phyloP scores from a whole-genome alignment of 257 asterid species.

The Euphrasia confusa region DNA sequence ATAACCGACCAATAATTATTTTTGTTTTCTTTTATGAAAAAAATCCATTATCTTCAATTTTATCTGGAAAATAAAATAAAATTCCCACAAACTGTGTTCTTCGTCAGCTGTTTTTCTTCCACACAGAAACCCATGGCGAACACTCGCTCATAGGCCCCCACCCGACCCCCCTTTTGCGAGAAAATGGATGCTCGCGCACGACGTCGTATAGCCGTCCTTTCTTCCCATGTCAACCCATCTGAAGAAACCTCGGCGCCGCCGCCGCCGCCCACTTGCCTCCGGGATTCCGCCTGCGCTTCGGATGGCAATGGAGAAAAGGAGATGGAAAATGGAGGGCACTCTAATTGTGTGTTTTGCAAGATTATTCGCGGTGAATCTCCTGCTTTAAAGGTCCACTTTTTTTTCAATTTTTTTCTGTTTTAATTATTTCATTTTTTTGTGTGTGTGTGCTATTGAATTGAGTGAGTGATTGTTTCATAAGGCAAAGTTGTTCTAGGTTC shows the following conservation, averaged over 20 bases:
- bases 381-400: constrained; percentile 53
- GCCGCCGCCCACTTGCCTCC: constrained; percentile 28
- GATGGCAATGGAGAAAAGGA: constrained; percentile 26
- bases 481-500: no score
- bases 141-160: constrained; percentile 15
- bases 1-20: constrained; percentile 1
- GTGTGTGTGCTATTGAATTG: not conserved
- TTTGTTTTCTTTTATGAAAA: not conserved
- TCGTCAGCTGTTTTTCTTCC: constrained; percentile 5
- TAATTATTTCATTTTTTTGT: no score
- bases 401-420: not conserved
- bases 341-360: constrained; percentile 66
- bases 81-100: constrained; percentile 6
- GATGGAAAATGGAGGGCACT: constrained; percentile 6
- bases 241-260: constrained; percentile 25
- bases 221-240: constrained; percentile 54
- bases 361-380: constrained; percentile 69
- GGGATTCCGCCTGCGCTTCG: constrained; percentile 33
- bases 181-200: constrained; percentile 55
- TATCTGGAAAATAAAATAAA: constrained; percentile 14
- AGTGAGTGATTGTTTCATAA: not conserved
- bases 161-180: not conserved
- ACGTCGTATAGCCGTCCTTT: constrained; percentile 67
- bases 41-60: constrained; percentile 15
- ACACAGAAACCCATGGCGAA: constrained; percentile 33